A percentile compares a stretch with the other conserved stretches of the same genome.
Evolutionary conservation across 768 basidiomycete species (phyloP).

Genomic region (Suillus placidus): DNA sequence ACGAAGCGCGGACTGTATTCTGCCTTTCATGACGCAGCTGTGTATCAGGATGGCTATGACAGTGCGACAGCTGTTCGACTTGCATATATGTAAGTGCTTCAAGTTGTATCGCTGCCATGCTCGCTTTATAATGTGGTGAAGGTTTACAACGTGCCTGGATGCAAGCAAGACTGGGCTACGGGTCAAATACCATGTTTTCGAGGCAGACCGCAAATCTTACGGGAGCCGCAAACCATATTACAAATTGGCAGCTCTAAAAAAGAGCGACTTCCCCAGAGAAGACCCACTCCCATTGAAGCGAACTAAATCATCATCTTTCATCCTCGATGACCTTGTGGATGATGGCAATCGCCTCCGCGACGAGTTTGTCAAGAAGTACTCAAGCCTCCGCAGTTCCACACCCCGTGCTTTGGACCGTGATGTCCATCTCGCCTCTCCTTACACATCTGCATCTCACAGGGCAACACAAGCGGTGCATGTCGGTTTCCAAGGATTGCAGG

Average conservation of each 20-base stretch:
- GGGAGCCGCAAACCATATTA: constrained; percentile 36
- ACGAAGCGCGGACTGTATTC: constrained; percentile 62
- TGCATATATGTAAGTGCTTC: constrained; percentile 62
- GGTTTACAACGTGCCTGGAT: constrained; percentile 71
- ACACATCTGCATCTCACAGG: constrained; percentile 29
- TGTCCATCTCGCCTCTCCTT: constrained; percentile 40
- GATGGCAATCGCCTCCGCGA: constrained; percentile 43
- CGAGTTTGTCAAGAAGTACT: constrained; percentile 41
- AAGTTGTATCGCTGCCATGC: neutral
- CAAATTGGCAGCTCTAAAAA: constrained; percentile 21
- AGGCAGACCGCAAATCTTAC: constrained; percentile 42
- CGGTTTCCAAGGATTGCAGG: constrained; percentile 22
- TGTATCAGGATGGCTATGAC: constrained; percentile 53
- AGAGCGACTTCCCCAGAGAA: constrained; percentile 5
- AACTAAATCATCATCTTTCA: constrained; percentile 24
- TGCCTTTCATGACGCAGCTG: constrained; percentile 58
- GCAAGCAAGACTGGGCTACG: constrained; percentile 67
- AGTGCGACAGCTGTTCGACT: constrained; percentile 48
- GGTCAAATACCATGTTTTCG: constrained; percentile 46
- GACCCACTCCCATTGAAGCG: constrained; percentile 5
- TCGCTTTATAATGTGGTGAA: constrained; percentile 27
- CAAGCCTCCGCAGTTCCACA: constrained; percentile 16
- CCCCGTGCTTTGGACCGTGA: constrained; percentile 26
- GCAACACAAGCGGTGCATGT: constrained; percentile 8
- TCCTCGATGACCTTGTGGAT: constrained; percentile 46